Conservation (phyloP, 78 protist genomes). For the Dictyostelium citrinum region DNA sequence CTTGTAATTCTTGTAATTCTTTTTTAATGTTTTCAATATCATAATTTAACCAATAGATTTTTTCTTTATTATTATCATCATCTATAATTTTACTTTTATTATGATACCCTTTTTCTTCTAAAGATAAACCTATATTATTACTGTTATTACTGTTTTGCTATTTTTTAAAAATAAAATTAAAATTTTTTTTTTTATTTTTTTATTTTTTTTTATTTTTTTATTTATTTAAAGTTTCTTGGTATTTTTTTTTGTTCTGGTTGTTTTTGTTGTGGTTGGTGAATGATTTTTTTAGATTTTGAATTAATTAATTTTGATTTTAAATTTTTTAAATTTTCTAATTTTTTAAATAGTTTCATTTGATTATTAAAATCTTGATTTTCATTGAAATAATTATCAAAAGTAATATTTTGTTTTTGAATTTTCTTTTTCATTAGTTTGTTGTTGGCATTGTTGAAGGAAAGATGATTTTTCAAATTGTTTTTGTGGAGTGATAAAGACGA, state of each 20-base stretch:
- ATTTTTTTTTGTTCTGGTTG: neutral
- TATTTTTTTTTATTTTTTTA: neutral
- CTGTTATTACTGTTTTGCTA: neutral
- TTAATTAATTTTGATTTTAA: neutral
- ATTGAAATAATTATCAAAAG: neutral
- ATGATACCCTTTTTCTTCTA: neutral
- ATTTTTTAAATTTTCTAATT: neutral
- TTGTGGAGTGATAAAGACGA: neutral
- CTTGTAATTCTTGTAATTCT: neutral
- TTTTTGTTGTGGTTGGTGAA: neutral
- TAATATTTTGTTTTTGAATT: neutral
- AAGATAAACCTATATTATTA: neutral
- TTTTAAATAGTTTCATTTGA: slow-evolving; percentile 4
- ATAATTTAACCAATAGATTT: neutral
- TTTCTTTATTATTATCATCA: neutral
- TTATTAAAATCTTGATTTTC: neutral
- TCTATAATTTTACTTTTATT: neutral
- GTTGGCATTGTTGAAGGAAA: neutral
- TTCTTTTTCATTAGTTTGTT: neutral
- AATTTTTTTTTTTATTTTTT: neutral
- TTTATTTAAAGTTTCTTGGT: neutral
- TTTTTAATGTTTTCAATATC: neutral
- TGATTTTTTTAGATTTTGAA: neutral
- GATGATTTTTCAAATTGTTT: slow-evolving; percentile 16
- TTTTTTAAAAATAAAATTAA: neutral